These are phyloP conservation scores for Penicillium steckii DNA, from an alignment of 495 filamentous ascomycete species.

Conservation along the genomic window DNA sequence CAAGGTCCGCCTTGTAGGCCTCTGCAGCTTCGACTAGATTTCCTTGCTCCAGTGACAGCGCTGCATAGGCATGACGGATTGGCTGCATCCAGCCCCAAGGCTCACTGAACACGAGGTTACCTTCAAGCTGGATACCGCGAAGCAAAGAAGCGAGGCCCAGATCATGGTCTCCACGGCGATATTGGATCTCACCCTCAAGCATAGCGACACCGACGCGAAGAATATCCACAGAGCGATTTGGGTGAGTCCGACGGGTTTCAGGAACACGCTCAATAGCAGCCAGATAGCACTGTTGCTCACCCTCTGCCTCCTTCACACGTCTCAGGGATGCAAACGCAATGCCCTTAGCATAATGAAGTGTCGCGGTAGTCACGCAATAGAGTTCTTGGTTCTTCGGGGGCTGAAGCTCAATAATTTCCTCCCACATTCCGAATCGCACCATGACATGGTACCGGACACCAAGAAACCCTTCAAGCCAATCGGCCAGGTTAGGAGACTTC, in stretches of 20 bases:
- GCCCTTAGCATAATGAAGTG: constrained; percentile 58
- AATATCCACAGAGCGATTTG: constrained; percentile 70
- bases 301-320: constrained; percentile 40
- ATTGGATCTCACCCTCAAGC: constrained; percentile 68
- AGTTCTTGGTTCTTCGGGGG: constrained; percentile 48
- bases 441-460: constrained; percentile 58
- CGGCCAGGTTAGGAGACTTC: constrained; percentile 60
- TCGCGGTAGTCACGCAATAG: constrained; percentile 58
- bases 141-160: constrained; percentile 54
- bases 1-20: constrained; percentile 62
- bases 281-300: constrained; percentile 63
- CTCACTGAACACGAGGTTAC: constrained; percentile 60
- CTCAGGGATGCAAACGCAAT: constrained; percentile 54
- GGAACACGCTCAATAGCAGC: constrained; percentile 55
- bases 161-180: constrained; percentile 55
- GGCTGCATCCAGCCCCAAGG: constrained; percentile 74
- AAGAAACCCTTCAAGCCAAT: constrained; percentile 66
- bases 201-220: constrained; percentile 58
- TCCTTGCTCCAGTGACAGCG: constrained; percentile 62
- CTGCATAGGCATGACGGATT: constrained; percentile 62
- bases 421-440: constrained; percentile 61
- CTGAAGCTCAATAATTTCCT: constrained; percentile 47
- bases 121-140: constrained; percentile 51
- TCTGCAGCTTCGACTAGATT: constrained; percentile 51
- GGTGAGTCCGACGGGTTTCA: constrained; percentile 58